Base-by-base conservation (phyloP, 306 rosid species). In the Senna siamea region DNA sequence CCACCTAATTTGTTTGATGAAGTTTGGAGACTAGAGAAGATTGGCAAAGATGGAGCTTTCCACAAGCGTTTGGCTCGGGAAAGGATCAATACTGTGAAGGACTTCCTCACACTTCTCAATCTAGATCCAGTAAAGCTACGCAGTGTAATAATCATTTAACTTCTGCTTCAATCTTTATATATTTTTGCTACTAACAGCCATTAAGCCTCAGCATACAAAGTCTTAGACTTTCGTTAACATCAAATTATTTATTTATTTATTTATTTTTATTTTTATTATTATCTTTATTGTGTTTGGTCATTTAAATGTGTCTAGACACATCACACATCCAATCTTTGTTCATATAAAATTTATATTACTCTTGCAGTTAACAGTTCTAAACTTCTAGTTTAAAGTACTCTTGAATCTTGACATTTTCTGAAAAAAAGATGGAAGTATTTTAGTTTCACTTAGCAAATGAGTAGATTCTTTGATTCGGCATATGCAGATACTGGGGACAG, bases 41-140 rank as follows among this genome's bases (percentile, higher is more conserved):
- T 92, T 62, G 96, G 99, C 46, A 95, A 95, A 80, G 99, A 95
- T 6, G 99, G 99, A 82, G 97, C 98, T 73, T 95, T 92, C 77
- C 99, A 95, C 77, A 90, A 85, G 84, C 96, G 99, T 41, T 76
- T 95, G 85, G 83, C 86, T 65, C 83, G 88, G 63, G 92, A 88
- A 87, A 86, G 69, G 71, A 80, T 95, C 82, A 40, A 19, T 9
- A 89, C 90, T 0, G 99, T 94, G 77, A 80, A 86, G 80, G 99
- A 94, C 84, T 92, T 94, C 83, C 91, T 95, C 71, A 95, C 76
- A 60, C 89, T 81, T 58, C 96, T 88, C 85, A 87, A 80, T 70
- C 61, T 87, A 67, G 90, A 95, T 69, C 85, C 98, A 75, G 72
- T 86, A 70, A 84, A 90, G 84, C 92, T 95, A 68, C 93, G 99